Evolutionary conservation across 2,329 filamentous ascomycete genomes (phyloP).

Genomic region (Arthrobotrys musiformis): DNA sequence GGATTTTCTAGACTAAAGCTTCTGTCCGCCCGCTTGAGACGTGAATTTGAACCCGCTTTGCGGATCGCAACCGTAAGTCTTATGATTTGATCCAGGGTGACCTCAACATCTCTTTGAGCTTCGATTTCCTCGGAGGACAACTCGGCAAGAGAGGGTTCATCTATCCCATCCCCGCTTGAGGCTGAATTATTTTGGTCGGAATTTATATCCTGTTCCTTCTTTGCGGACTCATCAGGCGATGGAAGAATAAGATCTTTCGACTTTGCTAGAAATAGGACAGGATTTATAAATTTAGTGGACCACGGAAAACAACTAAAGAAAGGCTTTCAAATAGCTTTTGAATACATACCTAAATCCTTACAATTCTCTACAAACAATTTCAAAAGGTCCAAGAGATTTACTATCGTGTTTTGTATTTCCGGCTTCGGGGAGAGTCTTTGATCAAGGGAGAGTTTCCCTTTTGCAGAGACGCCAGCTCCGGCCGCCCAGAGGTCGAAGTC

Average conservation of each 20-base stretch:
- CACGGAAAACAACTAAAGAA: no score
- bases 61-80: conserved; percentile 39
- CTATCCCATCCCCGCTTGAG: background rate
- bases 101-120: conserved; percentile 26
- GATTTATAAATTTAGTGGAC: background rate
- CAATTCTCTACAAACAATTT: conserved; percentile 35
- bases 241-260: background rate
- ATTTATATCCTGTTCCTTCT: background rate
- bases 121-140: conserved; percentile 18
- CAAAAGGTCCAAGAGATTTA: conserved; percentile 34
- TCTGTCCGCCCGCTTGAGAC: conserved; percentile 31
- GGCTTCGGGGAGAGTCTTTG: conserved; percentile 24
- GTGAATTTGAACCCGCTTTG: conserved; percentile 24
- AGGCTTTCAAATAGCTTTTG: background rate
- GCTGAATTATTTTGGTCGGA: background rate
- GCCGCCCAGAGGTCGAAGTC: conserved; percentile 47
- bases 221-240: background rate
- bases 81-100: conserved; percentile 41
- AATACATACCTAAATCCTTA: conserved; percentile 14
- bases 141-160: background rate
- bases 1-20: conserved; percentile 1
- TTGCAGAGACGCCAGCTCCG: conserved; percentile 37
- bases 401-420: conserved; percentile 16
- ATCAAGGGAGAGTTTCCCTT: conserved; percentile 42
- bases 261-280: background rate